Conservation (phyloP, 192 early-diverging fungal species). For the Entomortierella beljakovae region DNA sequence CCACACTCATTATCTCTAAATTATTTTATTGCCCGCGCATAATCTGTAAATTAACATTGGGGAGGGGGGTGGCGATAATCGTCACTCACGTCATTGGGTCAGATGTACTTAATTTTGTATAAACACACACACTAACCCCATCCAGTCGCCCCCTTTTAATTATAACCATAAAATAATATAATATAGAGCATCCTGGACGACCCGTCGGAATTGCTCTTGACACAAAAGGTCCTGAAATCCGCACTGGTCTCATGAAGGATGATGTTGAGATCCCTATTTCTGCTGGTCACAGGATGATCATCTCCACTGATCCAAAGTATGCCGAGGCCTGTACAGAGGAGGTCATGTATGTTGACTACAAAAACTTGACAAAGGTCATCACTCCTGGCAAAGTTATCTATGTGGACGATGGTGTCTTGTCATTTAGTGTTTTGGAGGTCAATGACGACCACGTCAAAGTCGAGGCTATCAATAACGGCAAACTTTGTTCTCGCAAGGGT, state of each 20-base stretch:
- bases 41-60: no score
- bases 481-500: slow-evolving; percentile 92
- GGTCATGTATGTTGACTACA: slow-evolving; percentile 84
- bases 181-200: slow-evolving; percentile 61
- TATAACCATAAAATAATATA: no score
- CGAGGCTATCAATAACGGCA: slow-evolving; percentile 87
- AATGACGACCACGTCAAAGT: slow-evolving; percentile 69
- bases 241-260: slow-evolving; percentile 84
- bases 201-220: slow-evolving; percentile 83
- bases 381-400: slow-evolving; percentile 80
- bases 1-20: slow-evolving; percentile 1
- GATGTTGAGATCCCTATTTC: slow-evolving; percentile 78
- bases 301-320: slow-evolving; percentile 75
- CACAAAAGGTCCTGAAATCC: slow-evolving; percentile 91
- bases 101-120: background rate
- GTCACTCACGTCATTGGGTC: background rate
- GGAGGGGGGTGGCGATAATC: background rate
- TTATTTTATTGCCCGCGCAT: background rate
- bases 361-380: slow-evolving; percentile 82
- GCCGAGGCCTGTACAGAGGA: slow-evolving; percentile 70
- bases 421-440: slow-evolving; percentile 90
- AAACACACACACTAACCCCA: background rate
- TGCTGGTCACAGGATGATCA: slow-evolving; percentile 83
- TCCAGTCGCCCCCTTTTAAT: slow-evolving; percentile 18
- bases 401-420: slow-evolving; percentile 96